These are phyloP conservation scores for Wilcoxina mikolae DNA, from an alignment of 495 filamentous ascomycete species.

Conservation along the genomic window DNA sequence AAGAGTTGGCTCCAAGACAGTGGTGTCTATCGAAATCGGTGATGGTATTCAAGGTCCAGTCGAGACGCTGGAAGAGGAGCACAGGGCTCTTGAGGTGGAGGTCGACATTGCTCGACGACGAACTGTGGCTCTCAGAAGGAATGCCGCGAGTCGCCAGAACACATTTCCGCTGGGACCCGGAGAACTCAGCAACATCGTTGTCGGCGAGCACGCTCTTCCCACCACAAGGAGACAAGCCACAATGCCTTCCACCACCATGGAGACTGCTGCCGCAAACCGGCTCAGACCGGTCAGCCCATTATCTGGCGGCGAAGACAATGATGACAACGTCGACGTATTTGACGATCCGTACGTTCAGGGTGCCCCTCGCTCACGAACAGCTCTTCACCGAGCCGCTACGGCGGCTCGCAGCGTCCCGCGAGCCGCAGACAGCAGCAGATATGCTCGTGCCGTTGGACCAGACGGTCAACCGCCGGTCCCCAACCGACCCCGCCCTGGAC, in stretches of 20 bases:
- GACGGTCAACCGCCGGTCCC: constrained; percentile 66
- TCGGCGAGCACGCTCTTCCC: constrained; percentile 21
- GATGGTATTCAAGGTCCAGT: constrained; percentile 45
- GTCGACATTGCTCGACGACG: constrained; percentile 66
- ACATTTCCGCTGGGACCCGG: constrained; percentile 4
- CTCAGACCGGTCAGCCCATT: neutral
- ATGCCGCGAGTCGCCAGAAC: constrained; percentile 28
- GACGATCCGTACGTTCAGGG: constrained; percentile 64
- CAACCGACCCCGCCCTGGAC: constrained; percentile 28
- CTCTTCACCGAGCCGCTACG: constrained; percentile 63
- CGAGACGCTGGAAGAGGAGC: constrained; percentile 48
- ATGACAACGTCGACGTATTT: constrained; percentile 17
- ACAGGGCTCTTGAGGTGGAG: constrained; percentile 63
- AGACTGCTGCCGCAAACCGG: neutral
- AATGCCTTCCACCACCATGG: neutral
- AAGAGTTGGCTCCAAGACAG: neutral
- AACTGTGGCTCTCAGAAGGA: constrained; percentile 47
- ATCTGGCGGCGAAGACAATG: neutral
- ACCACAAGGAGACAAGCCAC: constrained; percentile 2
- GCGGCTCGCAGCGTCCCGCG: constrained; percentile 30
- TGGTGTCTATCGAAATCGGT: constrained; percentile 58
- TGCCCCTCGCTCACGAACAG: constrained; percentile 60
- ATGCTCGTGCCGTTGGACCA: constrained; percentile 46
- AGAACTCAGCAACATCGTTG: neutral
- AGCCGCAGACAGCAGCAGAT: constrained; percentile 35